These are phyloP conservation scores for Lagenaria siceraria DNA, from an alignment of 306 rosid species.

Conservation along the genomic window DNA sequence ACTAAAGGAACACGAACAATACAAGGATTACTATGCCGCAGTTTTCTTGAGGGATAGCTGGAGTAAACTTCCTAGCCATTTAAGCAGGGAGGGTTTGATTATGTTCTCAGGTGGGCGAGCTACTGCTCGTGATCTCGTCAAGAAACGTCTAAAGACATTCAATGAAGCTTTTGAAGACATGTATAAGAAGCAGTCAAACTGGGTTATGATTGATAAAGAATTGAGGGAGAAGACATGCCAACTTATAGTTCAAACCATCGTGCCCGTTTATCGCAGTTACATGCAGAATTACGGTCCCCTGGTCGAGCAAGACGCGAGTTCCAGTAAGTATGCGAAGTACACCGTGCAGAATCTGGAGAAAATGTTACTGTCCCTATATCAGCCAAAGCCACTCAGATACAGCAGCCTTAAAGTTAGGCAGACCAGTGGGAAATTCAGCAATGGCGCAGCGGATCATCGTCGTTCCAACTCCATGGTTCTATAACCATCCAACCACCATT, in stretches of 20 bases:
- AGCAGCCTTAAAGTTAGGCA: slow-evolving; percentile 69
- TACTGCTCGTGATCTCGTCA: slow-evolving; percentile 97
- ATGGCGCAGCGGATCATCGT: slow-evolving; percentile 51
- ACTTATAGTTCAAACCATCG: slow-evolving; percentile 80
- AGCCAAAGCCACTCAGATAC: slow-evolving; percentile 62
- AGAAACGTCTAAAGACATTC: slow-evolving; percentile 82
- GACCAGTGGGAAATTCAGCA: slow-evolving; percentile 55
- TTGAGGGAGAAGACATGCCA: slow-evolving; percentile 88
- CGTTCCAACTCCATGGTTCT: slow-evolving; percentile 70
- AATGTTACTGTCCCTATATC: slow-evolving; percentile 66
- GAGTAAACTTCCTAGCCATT: slow-evolving; percentile 89
- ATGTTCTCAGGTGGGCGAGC: slow-evolving; percentile 96
- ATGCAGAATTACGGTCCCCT: slow-evolving; percentile 99
- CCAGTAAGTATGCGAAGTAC: slow-evolving; percentile 74
- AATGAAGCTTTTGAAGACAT: slow-evolving; percentile 82
- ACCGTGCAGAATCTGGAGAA: slow-evolving; percentile 83
- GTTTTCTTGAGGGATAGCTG: slow-evolving; percentile 72
- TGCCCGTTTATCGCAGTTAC: slow-evolving; percentile 95
- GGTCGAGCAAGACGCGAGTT: slow-evolving; percentile 85
- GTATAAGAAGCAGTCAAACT: slow-evolving; percentile 56
- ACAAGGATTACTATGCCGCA: slow-evolving; percentile 52
- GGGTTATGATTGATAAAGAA: slow-evolving; percentile 66
- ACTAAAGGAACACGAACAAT: slow-evolving; percentile 69
- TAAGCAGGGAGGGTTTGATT: slow-evolving; percentile 92
- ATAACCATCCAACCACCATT: slow-evolving; percentile 23